phyloP scores from a whole-genome alignment of 352 stramenopile genomes.

The Lagenidium sp. region DNA sequence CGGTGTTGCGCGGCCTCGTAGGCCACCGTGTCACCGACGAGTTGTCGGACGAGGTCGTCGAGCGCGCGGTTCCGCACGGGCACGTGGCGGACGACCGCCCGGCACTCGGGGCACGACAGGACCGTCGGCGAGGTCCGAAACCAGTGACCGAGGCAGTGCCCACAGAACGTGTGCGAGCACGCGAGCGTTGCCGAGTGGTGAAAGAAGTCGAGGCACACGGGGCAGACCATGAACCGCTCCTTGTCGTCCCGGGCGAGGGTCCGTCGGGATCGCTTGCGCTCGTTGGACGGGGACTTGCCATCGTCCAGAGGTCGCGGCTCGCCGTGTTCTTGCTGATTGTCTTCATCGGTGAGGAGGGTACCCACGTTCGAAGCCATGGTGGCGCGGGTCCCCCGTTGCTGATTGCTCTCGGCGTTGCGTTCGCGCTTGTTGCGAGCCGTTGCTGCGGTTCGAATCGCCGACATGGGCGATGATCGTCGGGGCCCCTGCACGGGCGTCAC shows the following conservation, averaged over 20 bases:
- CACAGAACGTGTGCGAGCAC: constrained; percentile 83
- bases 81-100: constrained; percentile 42
- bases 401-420: not conserved
- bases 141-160: constrained; percentile 69
- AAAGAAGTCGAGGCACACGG: constrained; percentile 80
- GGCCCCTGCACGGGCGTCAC: not conserved
- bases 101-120: constrained; percentile 76
- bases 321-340: no score
- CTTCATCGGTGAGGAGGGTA: no score
- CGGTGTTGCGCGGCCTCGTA: constrained; percentile 35
- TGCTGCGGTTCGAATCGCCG: no score
- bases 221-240: constrained; percentile 69
- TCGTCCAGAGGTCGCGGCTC: constrained; percentile 5
- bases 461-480: not conserved
- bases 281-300: constrained; percentile 2
- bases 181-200: constrained; percentile 64
- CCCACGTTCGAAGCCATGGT: no score
- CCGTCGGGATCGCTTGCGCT: constrained; percentile 15
- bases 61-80: constrained; percentile 75
- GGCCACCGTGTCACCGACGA: constrained; percentile 55
- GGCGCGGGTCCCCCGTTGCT: not conserved
- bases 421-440: not conserved
- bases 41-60: constrained; percentile 60
- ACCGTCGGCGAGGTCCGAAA: constrained; percentile 42
- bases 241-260: constrained; percentile 21